Evolutionary conservation across 2,329 filamentous ascomycete genomes (phyloP), one percentile per base, ranked within the genome.

Genomic region (Aspergillus viridinutans): DNA sequence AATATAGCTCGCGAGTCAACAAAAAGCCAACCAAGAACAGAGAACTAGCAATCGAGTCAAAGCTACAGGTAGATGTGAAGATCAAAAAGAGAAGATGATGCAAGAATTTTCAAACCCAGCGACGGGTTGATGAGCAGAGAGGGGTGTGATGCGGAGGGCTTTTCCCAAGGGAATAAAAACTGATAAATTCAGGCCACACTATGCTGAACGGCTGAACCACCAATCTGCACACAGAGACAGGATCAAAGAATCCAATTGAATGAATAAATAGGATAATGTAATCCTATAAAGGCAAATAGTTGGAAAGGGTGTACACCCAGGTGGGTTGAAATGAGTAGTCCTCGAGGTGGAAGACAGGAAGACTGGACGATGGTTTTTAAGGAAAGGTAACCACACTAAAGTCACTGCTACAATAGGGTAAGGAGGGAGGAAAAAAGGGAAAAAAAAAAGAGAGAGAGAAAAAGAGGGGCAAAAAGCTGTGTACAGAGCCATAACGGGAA

Each of bases 311-410:
- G 21, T 21, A 43, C 40, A 43, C 40, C 40, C 40, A 43, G 55
- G 55, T 58, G 59, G 63, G 47, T 59, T 54, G 52, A 50, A 53
- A 43, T 55, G 53, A 57, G 53, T 55, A 55, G 50, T 50, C 23
- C 52, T 50, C 29, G 25, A 40, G 47, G 20, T 50, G 25, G 9
- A 28, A 50, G 50, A 35, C 58, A 45, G 47, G 35, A 49, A 50
- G 50, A 35, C 58, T 35, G 40, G 42, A n/a, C 35, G 26, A 25
- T 53, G 52, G 51, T 51, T 35, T 35, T 53, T 49, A 54, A 28
- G 7, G 21, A 32, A 32, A 20, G 20, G 14, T n/a, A 29, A 48
- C 23, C 17, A 52, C 23, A 52, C 12, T 21, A 52, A 20, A 7
- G 14, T 35, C 14, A 38, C 32, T 14, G 32, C 3, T 38, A 35